Conservation (phyloP, 1,284 basidiomycete genomes). For the Pseudozyma tsukubaensis region DNA sequence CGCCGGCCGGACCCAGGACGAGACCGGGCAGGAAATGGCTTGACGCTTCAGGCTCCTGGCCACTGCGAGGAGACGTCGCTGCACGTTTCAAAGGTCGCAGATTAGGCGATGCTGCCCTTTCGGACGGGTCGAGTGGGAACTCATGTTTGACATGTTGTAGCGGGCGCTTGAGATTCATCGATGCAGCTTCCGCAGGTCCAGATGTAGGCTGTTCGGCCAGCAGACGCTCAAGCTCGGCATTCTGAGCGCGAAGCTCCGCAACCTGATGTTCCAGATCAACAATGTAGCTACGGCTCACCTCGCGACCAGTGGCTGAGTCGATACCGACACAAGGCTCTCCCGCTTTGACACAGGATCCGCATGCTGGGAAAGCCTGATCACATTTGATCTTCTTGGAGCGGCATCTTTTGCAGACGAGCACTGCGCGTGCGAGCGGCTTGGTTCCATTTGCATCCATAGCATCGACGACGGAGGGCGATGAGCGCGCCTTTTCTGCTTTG, state of each 20-base stretch:
- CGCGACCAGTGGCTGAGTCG: conserved; percentile 48
- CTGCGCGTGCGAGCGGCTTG: conserved; percentile 44
- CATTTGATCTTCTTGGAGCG: conserved; percentile 56
- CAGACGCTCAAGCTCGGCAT: conserved; percentile 38
- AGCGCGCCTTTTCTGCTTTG: conserved; percentile 20
- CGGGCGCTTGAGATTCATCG: conserved; percentile 26
- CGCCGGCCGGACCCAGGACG: conserved; percentile 32
- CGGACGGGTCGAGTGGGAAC: conserved; percentile 25
- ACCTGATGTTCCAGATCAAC: conserved; percentile 48
- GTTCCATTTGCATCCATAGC: conserved; percentile 14
- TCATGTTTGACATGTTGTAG: conserved; percentile 37
- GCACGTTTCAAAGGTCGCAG: conserved; percentile 24
- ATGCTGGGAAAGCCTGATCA: conserved; percentile 50
- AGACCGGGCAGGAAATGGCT: conserved; percentile 24
- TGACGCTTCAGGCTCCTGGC: neutral
- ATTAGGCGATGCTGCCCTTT: conserved; percentile 20
- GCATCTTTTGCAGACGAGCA: conserved; percentile 50
- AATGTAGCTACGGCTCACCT: conserved; percentile 51
- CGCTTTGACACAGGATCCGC: conserved; percentile 52
- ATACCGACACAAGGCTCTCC: conserved; percentile 48
- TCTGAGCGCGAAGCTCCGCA: conserved; percentile 35
- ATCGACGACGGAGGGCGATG: conserved; percentile 17
- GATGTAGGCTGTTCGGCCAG: conserved; percentile 16
- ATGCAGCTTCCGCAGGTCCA: conserved; percentile 4
- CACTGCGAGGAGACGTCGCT: conserved; percentile 15